Base-by-base conservation (phyloP, 1,139 yeast genomes). In the Blastobotrys serpentis region DNA sequence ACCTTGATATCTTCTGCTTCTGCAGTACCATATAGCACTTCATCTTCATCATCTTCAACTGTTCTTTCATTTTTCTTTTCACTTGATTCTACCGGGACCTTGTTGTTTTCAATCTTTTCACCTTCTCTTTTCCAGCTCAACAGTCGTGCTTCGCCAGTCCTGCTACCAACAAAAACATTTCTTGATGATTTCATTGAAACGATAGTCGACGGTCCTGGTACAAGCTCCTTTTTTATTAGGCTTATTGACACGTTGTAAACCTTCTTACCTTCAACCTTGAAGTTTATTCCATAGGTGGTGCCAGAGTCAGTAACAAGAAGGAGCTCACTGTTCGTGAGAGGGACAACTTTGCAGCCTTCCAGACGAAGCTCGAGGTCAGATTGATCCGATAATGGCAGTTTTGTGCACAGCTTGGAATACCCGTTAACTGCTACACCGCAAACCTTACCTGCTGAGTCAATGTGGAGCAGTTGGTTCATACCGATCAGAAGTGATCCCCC, bases 371-470 rank as follows among this genome's bases (percentile, higher is more conserved):
- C 73, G 48, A 84, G 70, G 7, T 66, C 65, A 0, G 79, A 67
- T 49, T 78, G 79, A 60, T 86, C 88, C 23, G 69, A 68, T 52
- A 76, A 56, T 14, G 72, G 72, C 42, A 81, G 71, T 4, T 75
- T 71, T 0, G 90, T 78, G 37, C 74, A 72, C 25, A 72, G 69
- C 1, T 73, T 59, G 13, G 81, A 77, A 42, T 56, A 84, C 50
- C 73, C 70, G 62, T 86, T 87, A 4, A 84, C 80, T 1, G 85
- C 82, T 1, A 84, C 71, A 34, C 90, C 85, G 57, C 80, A 78
- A 1, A 76, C 66, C 21, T 84, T 78, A 7, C 97, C 97, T 1
- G 94, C 82, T 46, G 87, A 81, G 62, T 89, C 96, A 18, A 89
- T 77, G 63, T 87, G 94, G 14, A 88, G 70, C 13, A 90, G 59